Base-by-base conservation (phyloP, 208 protist species). In the Trypanosoma caninum region DNA sequence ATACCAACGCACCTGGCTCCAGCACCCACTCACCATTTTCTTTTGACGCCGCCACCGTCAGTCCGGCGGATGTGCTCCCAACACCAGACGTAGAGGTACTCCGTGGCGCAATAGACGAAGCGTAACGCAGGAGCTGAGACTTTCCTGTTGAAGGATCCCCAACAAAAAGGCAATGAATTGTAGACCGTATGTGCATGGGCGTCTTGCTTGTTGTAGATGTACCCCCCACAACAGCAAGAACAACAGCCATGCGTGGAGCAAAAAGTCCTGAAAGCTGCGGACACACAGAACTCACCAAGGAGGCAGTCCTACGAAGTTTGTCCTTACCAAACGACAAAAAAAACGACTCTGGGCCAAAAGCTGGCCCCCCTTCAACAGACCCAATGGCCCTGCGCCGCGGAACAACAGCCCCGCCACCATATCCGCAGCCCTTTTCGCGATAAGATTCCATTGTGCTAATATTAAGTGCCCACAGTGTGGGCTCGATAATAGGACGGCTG, bases 101-200 rank as follows among this genome's bases (percentile, higher is more conserved):
- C 46, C 92, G 76, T 20, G 89, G 85, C 23, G 87, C 77, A 18
- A 97, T 64, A 48, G 72, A 59, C 31, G 84, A 82, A 11, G 89
- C 92, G 60, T 81, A 93, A 35, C 83, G 78, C 48, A 97, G 74
- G 50, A 97, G 71, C 60, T 97, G 92, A 27, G 86, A 92, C 63
- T 99, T 99, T 34, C 97, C 98, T 0, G 97, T 99, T 0, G 97
- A 98, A 2, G 99, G 98, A 83, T 99, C 99, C 11, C 99, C 99
- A 9, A 99, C 91, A 62, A 99, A 87, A 4, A 99, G 73, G 28
- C 99, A 86, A 87, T 99, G 98, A 59, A 99, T 98, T 51, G 98
- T 97, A 47, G 72, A 84, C 47, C 84, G 76, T 41, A 87, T 64
- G 65, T 87, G 84, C 73, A 92, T 83, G 35, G 55, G 33, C 2